These are phyloP conservation scores for Pseudoneurospora amorphoporcata DNA, from an alignment of 495 filamentous ascomycete genomes.

Conservation along the genomic window DNA sequence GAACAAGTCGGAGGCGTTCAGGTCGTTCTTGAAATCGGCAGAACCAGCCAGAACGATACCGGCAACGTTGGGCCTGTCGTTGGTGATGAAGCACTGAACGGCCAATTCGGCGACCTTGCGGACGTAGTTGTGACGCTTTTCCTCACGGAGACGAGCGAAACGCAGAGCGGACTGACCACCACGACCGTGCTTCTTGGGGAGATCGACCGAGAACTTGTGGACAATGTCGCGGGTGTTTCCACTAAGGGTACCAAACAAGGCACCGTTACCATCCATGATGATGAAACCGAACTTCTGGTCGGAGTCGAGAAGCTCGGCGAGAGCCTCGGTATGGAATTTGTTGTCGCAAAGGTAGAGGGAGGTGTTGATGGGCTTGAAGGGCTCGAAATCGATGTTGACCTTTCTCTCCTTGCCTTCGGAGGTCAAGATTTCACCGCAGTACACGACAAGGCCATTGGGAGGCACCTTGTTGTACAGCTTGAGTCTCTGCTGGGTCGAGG, in stretches of 20 bases:
- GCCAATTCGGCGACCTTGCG: constrained; percentile 96
- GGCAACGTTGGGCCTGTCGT: constrained; percentile 94
- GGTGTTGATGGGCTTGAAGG: constrained; percentile 99
- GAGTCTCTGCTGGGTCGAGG: constrained; percentile 94
- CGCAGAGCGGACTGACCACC: constrained; percentile 98
- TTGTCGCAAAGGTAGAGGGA: constrained; percentile 99
- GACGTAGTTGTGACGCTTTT: constrained; percentile 99
- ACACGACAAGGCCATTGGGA: constrained; percentile 92
- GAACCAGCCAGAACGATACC: constrained; percentile 92
- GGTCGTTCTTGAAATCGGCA: constrained; percentile 98
- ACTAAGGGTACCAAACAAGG: constrained; percentile 90
- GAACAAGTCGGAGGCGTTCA: constrained; percentile 96
- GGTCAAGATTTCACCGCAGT: constrained; percentile 99
- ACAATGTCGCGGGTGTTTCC: constrained; percentile 96
- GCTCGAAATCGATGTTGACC: constrained; percentile 99
- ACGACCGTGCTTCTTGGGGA: constrained; percentile 99
- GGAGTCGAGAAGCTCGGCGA: constrained; percentile 92
- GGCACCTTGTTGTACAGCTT: constrained; percentile 98
- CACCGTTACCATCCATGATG: constrained; percentile 98
- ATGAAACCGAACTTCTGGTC: constrained; percentile 99
- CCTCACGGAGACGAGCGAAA: constrained; percentile 98
- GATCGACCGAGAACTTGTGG: constrained; percentile 92
- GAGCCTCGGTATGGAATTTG: constrained; percentile 97
- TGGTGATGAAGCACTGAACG: constrained; percentile 96
- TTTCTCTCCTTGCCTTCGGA: constrained; percentile 96